phyloP scores from a whole-genome alignment of 768 basidiomycete genomes.

The Agaricus sinodeliciosus region DNA sequence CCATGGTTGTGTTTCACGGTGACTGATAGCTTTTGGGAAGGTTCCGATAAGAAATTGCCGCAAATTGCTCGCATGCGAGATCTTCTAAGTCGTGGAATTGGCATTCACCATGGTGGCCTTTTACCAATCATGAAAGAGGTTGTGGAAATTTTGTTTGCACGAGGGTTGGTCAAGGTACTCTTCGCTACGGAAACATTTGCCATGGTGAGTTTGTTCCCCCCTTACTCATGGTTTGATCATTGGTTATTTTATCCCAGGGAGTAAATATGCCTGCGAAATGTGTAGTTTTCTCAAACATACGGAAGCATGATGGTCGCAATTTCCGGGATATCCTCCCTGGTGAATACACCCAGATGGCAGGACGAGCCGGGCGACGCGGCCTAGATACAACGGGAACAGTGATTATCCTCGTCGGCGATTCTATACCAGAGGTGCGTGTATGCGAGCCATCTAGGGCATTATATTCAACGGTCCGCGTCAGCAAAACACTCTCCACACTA shows the following conservation, averaged over 20 bases:
- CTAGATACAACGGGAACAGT: constrained; percentile 95
- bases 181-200: constrained; percentile 99
- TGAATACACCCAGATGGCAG: constrained; percentile 99
- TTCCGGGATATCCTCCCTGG: constrained; percentile 90
- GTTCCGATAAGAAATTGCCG: constrained; percentile 85
- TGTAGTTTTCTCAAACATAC: constrained; percentile 91
- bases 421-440: constrained; percentile 70
- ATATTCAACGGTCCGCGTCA: constrained; percentile 23
- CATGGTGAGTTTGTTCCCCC: constrained; percentile 59
- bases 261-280: constrained; percentile 99
- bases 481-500: constrained; percentile 69
- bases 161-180: constrained; percentile 91
- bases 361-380: constrained; percentile 93
- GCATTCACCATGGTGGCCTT: constrained; percentile 95
- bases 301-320: constrained; percentile 90
- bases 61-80: constrained; percentile 91
- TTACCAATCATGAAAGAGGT: constrained; percentile 97
- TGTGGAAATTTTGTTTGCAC: constrained; percentile 92
- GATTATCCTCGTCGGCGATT: constrained; percentile 78
- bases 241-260: constrained; percentile 46
- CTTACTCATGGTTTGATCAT: neutral
- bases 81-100: constrained; percentile 86
- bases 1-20: constrained; percentile 2
- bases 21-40: constrained; percentile 31
- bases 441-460: neutral